phyloP scores from a whole-genome alignment of 148 eudicot species.

The Limonium bicolor region DNA sequence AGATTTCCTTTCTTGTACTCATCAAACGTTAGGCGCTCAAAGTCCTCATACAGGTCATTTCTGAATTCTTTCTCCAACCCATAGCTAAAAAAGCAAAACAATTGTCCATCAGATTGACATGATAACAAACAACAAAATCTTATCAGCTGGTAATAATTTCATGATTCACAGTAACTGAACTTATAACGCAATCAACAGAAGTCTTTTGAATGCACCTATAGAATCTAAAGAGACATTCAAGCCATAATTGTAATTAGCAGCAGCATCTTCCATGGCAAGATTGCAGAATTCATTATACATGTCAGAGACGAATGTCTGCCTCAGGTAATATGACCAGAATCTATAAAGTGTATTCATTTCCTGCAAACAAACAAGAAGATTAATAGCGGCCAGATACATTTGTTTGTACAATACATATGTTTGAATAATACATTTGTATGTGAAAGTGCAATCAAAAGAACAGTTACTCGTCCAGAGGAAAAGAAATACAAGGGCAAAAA shows the following conservation, averaged over 20 bases:
- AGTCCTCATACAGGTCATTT: conserved; percentile 65
- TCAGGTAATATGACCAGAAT: conserved; percentile 87
- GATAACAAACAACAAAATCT: background rate
- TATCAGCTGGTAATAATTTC: conserved; percentile 10
- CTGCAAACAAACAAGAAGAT: conserved; percentile 23
- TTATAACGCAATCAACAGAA: conserved; percentile 18
- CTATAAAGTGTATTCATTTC: conserved; percentile 95
- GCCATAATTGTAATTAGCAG: conserved; percentile 64
- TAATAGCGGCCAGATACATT: background rate
- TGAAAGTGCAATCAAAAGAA: background rate
- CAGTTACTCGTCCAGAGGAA: no score
- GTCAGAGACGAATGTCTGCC: conserved; percentile 47
- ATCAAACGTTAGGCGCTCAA: conserved; percentile 59
- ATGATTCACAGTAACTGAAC: conserved; percentile 26
- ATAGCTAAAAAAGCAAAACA: conserved; percentile 42
- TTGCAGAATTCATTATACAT: conserved; percentile 79
- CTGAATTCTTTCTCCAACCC: conserved; percentile 87
- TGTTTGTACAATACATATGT: background rate
- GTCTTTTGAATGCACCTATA: conserved; percentile 41
- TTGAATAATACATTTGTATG: background rate
- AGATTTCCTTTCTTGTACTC: conserved; percentile 67
- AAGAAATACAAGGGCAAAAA: no score
- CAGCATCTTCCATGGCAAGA: conserved; percentile 76
- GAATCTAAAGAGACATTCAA: conserved; percentile 87
- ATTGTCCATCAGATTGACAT: background rate